phyloP scores from a whole-genome alignment of 208 protist genomes.

The Leishmania martiniquensis region DNA sequence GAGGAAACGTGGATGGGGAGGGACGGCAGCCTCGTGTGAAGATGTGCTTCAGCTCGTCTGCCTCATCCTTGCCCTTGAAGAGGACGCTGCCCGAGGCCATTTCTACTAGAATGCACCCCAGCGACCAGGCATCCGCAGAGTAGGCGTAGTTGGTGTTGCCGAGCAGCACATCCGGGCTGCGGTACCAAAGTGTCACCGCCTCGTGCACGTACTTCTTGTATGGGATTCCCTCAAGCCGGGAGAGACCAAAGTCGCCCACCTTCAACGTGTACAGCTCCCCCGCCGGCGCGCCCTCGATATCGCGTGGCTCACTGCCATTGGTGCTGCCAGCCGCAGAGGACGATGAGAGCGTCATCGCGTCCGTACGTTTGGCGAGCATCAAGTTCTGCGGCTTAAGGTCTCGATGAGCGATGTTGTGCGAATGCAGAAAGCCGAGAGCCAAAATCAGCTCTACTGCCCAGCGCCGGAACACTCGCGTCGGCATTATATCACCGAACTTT shows the following conservation, averaged over 20 bases:
- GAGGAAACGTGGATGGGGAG: constrained; percentile 61
- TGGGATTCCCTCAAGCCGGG: constrained; percentile 83
- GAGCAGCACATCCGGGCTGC: constrained; percentile 92
- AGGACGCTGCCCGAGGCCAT: constrained; percentile 73
- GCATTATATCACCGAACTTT: constrained; percentile 39
- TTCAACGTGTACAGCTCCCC: constrained; percentile 67
- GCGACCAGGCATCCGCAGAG: constrained; percentile 91
- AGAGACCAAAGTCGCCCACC: constrained; percentile 91
- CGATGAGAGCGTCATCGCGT: background rate
- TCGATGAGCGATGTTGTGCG: constrained; percentile 58
- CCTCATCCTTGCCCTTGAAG: constrained; percentile 80
- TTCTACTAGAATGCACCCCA: constrained; percentile 94
- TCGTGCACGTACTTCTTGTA: constrained; percentile 93
- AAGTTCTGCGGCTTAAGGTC: constrained; percentile 86
- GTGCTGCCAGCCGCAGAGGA: background rate
- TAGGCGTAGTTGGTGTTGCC: constrained; percentile 80
- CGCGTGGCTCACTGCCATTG: background rate
- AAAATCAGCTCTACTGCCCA: constrained; percentile 76
- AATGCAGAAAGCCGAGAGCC: constrained; percentile 75
- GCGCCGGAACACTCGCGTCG: constrained; percentile 43
- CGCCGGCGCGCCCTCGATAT: background rate
- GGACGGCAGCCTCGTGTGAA: constrained; percentile 90
- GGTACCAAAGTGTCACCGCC: constrained; percentile 95
- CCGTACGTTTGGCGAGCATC: constrained; percentile 51
- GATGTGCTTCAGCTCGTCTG: constrained; percentile 89